Evolutionary conservation across 768 basidiomycete genomes (phyloP).

Genomic region (Tricholomella constricta): DNA sequence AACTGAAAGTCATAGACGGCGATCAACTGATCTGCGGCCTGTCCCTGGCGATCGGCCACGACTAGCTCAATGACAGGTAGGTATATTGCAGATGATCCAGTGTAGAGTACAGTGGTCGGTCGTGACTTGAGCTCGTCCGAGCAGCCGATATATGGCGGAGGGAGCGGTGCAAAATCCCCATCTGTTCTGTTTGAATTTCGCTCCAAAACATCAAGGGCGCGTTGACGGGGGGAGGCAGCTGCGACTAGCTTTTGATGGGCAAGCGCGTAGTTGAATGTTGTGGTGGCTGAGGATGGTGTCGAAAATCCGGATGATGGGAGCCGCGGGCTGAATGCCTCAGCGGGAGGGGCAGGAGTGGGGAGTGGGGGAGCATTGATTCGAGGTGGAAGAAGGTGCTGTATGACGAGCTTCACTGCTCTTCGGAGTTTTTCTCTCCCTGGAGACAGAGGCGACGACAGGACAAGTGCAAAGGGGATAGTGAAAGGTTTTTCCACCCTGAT

Average conservation of each 20-base stretch:
- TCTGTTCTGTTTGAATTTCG: slow-evolving; percentile 10
- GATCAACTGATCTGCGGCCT: slow-evolving; percentile 31
- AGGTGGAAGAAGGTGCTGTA: slow-evolving; percentile 65
- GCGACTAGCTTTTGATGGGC: slow-evolving; percentile 52
- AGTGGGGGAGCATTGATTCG: slow-evolving; percentile 23
- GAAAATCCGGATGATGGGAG: slow-evolving; percentile 54
- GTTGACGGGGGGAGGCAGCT: slow-evolving; percentile 43
- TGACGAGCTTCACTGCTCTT: slow-evolving; percentile 51
- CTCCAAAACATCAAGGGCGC: slow-evolving; percentile 16
- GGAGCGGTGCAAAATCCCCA: slow-evolving; percentile 30
- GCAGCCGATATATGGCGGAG: slow-evolving; percentile 49
- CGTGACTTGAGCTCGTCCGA: slow-evolving; percentile 35
- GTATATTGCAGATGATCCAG: slow-evolving; percentile 53
- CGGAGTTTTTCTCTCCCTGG: slow-evolving; percentile 29
- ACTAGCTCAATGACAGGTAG: slow-evolving; percentile 45
- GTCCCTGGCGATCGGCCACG: slow-evolving; percentile 9
- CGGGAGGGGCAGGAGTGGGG: slow-evolving; percentile 19
- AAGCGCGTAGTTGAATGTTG: slow-evolving; percentile 53
- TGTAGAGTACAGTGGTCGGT: slow-evolving; percentile 39
- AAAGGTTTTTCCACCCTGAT: slow-evolving; percentile 63
- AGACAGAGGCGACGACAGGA: slow-evolving; percentile 48
- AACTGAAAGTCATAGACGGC: slow-evolving; percentile 62
- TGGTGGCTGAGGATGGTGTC: slow-evolving; percentile 48
- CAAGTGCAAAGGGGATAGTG: slow-evolving; percentile 52
- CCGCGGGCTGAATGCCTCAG: slow-evolving; percentile 33